Evolutionary conservation across 371 early-diverging fungal species (phyloP), one percentile per base, ranked within the genome.

Genomic region (Apophysomyces variabilis): DNA sequence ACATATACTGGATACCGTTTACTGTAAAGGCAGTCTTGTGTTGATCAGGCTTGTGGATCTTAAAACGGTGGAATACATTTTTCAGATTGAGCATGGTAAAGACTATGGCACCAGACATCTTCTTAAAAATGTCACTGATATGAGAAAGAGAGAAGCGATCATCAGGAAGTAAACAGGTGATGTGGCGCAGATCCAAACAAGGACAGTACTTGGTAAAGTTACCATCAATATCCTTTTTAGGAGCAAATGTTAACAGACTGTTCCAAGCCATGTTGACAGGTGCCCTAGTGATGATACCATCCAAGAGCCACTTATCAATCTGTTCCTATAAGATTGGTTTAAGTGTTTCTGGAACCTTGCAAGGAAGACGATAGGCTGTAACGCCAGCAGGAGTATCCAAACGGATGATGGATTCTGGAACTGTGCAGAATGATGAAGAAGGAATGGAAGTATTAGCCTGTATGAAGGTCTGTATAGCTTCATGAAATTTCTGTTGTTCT

Each of bases 221-320:
- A 0, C 72, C 68, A 14, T 45, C 1, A 0, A 60, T 26, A 45
- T 71, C 66, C 47, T 66, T 66, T 35, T 68, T 68, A 11, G 68
- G 66, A 21, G 68, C 68, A 3, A 72, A 41, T 2, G 73, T 72
- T 0, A 72, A 45, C 0, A 67, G 61, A 43, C 47, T 65, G 16
- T 71, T 71, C 38, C 61, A 59, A 7, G 60, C n/a, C 21, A 13
- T 61, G 37, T 61, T 36, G 2, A 36, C 45, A 18, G 45, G 26
- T 5, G 36, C 62, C 2, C 46, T n/a, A 21, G 12, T 12, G 45
- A 56, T 63, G 13, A 9, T 35, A 38, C 57, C 8, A 5, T 63
- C 38, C n/a, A 1, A 1, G 21, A 54, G 18, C 57, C 50, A 54
- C 5, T 26, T 39, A n/a, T 54, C 38, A 7, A 63, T 18, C 13